Evolutionary conservation across 116 monocot species (phyloP).

Genomic region (Papilionanthe hybrid): DNA sequence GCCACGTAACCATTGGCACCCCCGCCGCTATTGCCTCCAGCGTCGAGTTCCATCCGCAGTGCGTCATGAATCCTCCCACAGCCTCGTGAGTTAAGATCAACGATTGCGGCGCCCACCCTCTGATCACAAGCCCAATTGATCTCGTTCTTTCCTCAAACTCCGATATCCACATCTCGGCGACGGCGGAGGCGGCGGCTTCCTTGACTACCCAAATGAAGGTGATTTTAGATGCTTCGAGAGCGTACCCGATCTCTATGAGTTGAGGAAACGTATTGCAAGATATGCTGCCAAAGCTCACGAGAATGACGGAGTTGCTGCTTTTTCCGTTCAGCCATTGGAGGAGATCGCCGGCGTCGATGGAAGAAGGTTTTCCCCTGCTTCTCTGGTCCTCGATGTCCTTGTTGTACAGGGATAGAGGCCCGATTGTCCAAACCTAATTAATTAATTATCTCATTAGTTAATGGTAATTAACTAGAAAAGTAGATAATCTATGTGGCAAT

Average conservation of each 20-base stretch:
- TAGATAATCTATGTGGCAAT: too few species aligned
- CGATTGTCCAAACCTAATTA: conserved; percentile 32
- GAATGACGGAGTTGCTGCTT: conserved; percentile 17
- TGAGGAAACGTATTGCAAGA: background rate
- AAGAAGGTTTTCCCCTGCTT: conserved; percentile 18
- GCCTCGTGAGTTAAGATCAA: conserved; percentile 17
- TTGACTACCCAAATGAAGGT: conserved; percentile 41
- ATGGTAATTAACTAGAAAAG: too few species aligned
- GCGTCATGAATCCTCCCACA: conserved; percentile 41
- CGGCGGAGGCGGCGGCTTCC: conserved; percentile 5
- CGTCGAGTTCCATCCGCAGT: conserved; percentile 52
- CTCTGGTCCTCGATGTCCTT: conserved; percentile 3
- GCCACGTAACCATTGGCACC: conserved; percentile 14
- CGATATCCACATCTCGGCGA: background rate
- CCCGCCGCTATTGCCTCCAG: conserved; percentile 24
- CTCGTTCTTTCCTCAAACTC: conserved; percentile 6
- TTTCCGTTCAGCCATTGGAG: conserved; percentile 27
- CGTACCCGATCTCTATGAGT: conserved; percentile 28
- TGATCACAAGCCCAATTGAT: background rate
- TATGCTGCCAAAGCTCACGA: conserved; percentile 32
- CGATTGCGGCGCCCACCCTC: conserved; percentile 13
- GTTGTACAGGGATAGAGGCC: conserved; percentile 8
- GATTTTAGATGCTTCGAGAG: conserved; percentile 18
- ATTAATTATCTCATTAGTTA: background rate
- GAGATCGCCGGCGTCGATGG: conserved; percentile 10